These are phyloP conservation scores for Cytospora paraplurivora DNA, from an alignment of 2,329 filamentous ascomycete species.

Conservation along the genomic window DNA sequence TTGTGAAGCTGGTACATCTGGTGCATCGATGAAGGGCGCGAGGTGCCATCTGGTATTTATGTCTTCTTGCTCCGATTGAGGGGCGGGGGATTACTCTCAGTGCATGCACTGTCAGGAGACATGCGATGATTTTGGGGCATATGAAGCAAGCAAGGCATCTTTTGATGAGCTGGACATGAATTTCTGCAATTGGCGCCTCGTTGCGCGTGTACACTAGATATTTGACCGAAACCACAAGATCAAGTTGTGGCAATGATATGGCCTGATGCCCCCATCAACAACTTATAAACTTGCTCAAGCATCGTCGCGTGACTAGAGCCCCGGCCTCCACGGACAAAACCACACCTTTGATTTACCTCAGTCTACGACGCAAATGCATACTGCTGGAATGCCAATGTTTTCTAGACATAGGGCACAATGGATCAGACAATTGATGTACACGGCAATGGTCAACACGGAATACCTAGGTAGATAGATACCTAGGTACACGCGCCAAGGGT, in stretches of 20 bases:
- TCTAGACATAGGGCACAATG: too few species aligned
- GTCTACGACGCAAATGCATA: neutral
- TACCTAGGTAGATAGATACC: neutral
- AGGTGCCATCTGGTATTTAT: neutral
- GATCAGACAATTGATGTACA: too few species aligned
- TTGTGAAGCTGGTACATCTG: conserved; percentile 33
- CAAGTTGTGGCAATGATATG: conserved; percentile 16
- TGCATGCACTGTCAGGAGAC: neutral
- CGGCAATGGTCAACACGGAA: neutral
- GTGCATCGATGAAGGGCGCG: neutral
- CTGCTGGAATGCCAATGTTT: too few species aligned
- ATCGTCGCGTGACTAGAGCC: neutral
- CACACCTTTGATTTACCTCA: neutral
- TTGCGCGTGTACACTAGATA: conserved; percentile 20
- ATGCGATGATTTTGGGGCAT: neutral
- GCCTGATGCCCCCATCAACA: conserved; percentile 4
- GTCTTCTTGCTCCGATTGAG: neutral
- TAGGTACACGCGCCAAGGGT: neutral
- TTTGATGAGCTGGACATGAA: conserved; percentile 4
- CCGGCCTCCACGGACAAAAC: neutral
- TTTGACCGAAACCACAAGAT: conserved; percentile 1
- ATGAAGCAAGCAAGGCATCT: neutral
- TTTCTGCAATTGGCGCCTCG: conserved; percentile 6
- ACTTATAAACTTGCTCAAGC: neutral
- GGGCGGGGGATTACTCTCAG: too few species aligned